Base-by-base conservation (phyloP, 139 green algal genomes). In the Auxenochlorella protothecoides region DNA sequence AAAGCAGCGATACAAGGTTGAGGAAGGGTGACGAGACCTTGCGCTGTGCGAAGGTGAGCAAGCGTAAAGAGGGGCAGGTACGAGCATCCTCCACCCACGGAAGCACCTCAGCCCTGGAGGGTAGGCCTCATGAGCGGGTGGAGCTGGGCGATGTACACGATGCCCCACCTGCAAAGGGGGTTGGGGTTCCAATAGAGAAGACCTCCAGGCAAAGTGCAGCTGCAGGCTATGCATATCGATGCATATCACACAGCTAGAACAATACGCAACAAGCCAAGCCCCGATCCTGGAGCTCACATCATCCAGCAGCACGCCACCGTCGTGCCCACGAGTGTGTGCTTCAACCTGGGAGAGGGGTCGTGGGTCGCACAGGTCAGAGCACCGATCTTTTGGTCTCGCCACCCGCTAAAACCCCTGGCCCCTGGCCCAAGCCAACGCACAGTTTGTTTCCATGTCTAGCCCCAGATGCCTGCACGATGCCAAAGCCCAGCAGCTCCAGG, bases 111-210 rank as follows among this genome's bases (percentile, higher is more conserved):
- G n/a, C 72, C 61, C 75, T 84, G 76, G 55, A 87, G 61, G 4
- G 81, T 79, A 5, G 89, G 89, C 44, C 73, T 78, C 5, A 94
- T 62, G 4, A 94, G 78, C 6, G 89, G 89, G 68, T 94, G 74
- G 74, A 87, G 86, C 67, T 92, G 87, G 55, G 87, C 87, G 55
- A 92, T 80, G 71, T 92, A 92, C 4, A 92, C 77, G 65, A 94
- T 85, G 9, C 75, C 81, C 89, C 88, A 92, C 76, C 83, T 90
- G 80, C 66, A 65, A 3, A 51, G 63, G 27, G 27, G 27, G 27
- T 44, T 56, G 16, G 57, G 9, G 57, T 11, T 11, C 9, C 9
- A 62, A 55, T 57, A 55, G 27, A 55, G 11, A 13, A 52, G 27
- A 69, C 5, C 9, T 54, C 7, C n/a, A 27, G 44, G 63, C 7